These are phyloP conservation scores for Eragrostis curvula DNA, from an alignment of 176 grass and related monocot species.

Conservation along the genomic window DNA sequence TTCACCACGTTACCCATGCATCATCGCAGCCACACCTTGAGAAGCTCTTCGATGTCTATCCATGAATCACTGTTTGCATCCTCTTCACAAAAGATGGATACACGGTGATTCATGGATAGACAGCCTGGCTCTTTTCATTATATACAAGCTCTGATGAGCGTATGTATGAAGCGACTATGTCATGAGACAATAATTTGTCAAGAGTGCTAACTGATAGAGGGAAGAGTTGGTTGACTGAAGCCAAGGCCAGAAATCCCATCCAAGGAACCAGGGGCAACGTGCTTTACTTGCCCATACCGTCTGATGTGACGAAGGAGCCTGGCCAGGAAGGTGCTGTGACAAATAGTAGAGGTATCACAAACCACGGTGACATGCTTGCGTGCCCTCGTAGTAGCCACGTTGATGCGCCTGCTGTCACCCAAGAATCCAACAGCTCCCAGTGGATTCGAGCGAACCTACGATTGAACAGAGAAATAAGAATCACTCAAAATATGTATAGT, in stretches of 20 bases:
- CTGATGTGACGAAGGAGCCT: slow-evolving; percentile 84
- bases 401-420: slow-evolving; percentile 84
- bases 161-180: background rate
- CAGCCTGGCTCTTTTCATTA: slow-evolving; percentile 28
- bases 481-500: no score
- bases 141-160: slow-evolving; percentile 24
- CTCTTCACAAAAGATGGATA: slow-evolving; percentile 21
- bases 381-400: slow-evolving; percentile 85
- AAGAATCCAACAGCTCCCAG: slow-evolving; percentile 90
- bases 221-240: slow-evolving; percentile 56
- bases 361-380: slow-evolving; percentile 81
- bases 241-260: slow-evolving; percentile 63
- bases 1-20: background rate
- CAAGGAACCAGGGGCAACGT: slow-evolving; percentile 70
- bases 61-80: slow-evolving; percentile 22
- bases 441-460: slow-evolving; percentile 88
- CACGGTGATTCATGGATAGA: slow-evolving; percentile 10
- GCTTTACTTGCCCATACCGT: slow-evolving; percentile 76
- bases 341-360: slow-evolving; percentile 93
- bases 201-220: slow-evolving; percentile 52
- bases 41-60: slow-evolving; percentile 25
- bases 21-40: slow-evolving; percentile 7
- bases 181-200: background rate
- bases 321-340: slow-evolving; percentile 89
- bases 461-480: slow-evolving; percentile 7